phyloP scores from a whole-genome alignment of 345 rosid genomes.

The Salix viminalis region DNA sequence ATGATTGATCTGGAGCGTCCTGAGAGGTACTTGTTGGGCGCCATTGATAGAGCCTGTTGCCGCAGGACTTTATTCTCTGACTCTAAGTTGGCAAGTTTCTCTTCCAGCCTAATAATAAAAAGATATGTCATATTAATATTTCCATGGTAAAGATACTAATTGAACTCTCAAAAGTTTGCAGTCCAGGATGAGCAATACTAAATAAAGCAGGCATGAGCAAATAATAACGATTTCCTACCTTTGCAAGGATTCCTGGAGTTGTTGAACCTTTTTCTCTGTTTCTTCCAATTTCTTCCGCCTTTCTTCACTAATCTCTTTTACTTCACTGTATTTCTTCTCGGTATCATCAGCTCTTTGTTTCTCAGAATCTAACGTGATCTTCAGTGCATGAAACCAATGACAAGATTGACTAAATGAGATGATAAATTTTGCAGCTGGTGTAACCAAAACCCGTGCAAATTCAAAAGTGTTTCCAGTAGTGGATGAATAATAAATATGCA shows the following conservation, averaged over 20 bases:
- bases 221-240: constrained; percentile 35
- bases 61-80: constrained; percentile 89
- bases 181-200: neutral
- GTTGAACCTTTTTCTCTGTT: constrained; percentile 64
- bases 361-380: constrained; percentile 62
- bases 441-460: neutral
- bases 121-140: neutral
- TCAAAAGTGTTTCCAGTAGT: neutral
- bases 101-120: constrained; percentile 65
- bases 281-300: constrained; percentile 58
- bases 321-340: constrained; percentile 53
- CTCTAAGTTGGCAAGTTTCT: constrained; percentile 70
- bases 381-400: constrained; percentile 10
- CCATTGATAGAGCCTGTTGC: constrained; percentile 90
- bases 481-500: neutral
- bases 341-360: constrained; percentile 57
- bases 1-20: constrained; percentile 86
- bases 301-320: constrained; percentile 48
- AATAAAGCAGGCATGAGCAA: neutral
- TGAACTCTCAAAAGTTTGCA: neutral
- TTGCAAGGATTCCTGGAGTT: constrained; percentile 69
- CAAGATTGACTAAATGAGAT: constrained; percentile 9
- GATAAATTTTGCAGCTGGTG: neutral
- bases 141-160: neutral
- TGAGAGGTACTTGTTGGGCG: constrained; percentile 89